These are phyloP conservation scores for Trypanosoma congolense DNA, from an alignment of 208 protist genomes.

Conservation along the genomic window DNA sequence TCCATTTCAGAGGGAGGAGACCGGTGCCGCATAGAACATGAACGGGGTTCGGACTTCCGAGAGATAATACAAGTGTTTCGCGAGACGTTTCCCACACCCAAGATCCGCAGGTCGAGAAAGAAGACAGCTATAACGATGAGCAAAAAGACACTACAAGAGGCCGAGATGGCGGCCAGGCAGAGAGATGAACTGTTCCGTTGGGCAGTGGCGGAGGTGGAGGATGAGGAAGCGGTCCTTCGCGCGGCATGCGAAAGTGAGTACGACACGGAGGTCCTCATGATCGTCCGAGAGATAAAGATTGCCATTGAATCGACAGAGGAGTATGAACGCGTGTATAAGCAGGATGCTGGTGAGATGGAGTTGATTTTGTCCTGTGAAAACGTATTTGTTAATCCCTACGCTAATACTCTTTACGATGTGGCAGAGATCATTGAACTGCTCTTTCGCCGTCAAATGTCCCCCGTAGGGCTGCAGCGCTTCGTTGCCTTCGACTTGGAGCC, in stretches of 20 bases:
- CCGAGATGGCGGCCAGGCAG: conserved; percentile 51
- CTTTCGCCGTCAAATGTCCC: conserved; percentile 43
- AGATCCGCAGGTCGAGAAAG: conserved; percentile 35
- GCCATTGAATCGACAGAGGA: conserved; percentile 46
- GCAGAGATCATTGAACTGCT: conserved; percentile 61
- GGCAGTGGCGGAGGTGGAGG: conserved; percentile 43
- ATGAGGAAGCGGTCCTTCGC: conserved; percentile 39
- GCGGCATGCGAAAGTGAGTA: conserved; percentile 48
- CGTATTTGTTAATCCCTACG: conserved; percentile 63
- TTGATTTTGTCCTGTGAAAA: conserved; percentile 64
- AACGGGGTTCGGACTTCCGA: conserved; percentile 32
- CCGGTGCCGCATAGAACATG: conserved; percentile 41
- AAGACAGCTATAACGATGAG: conserved; percentile 23
- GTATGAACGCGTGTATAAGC: conserved; percentile 66
- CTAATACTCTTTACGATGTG: conserved; percentile 49
- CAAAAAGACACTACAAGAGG: conserved; percentile 48
- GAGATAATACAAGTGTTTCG: conserved; percentile 28
- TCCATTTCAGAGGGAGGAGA: conserved; percentile 48
- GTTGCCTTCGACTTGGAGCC: conserved; percentile 80
- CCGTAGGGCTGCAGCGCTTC: conserved; percentile 66
- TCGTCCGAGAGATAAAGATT: conserved; percentile 58
- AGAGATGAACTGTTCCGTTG: conserved; percentile 41
- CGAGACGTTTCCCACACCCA: conserved; percentile 31
- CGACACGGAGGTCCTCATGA: conserved; percentile 46
- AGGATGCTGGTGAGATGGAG: conserved; percentile 26